Percentiles rank a stretch among this genome's conserved stretches.
Conservation (phyloP, 1,284 basidiomycete species). For the Fistulina hepatica region DNA sequence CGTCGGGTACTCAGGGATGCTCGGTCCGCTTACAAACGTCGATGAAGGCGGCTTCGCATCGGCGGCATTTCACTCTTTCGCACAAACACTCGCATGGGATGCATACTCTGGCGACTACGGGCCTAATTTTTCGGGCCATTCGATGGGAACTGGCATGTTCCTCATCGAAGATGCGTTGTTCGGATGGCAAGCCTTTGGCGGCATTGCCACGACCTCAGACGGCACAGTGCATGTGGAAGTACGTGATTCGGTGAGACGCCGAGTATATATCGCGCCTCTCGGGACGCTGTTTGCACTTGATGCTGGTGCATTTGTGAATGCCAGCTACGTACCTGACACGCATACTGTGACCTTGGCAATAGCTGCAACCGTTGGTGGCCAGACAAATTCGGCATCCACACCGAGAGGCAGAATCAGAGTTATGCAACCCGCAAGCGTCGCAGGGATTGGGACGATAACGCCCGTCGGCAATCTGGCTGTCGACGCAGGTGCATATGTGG, state of each 20-base stretch:
- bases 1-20: slow-evolving; percentile 40
- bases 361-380: slow-evolving; percentile 28
- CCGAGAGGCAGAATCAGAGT: slow-evolving; percentile 37
- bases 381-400: slow-evolving; percentile 33
- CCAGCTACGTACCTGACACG: slow-evolving; percentile 31
- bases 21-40: slow-evolving; percentile 44
- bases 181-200: slow-evolving; percentile 55
- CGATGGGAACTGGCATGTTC: slow-evolving; percentile 43
- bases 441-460: slow-evolving; percentile 30
- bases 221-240: slow-evolving; percentile 34
- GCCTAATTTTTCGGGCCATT: slow-evolving; percentile 47
- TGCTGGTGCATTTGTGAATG: slow-evolving; percentile 43
- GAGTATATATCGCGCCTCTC: slow-evolving; percentile 42
- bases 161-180: slow-evolving; percentile 45
- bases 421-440: slow-evolving; percentile 31
- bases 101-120: slow-evolving; percentile 52
- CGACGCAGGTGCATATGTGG: slow-evolving; percentile 39
- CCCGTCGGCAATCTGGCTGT: slow-evolving; percentile 27
- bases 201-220: slow-evolving; percentile 32
- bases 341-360: slow-evolving; percentile 33
- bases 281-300: slow-evolving; percentile 38
- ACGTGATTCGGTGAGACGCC: slow-evolving; percentile 37
- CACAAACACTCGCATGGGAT: slow-evolving; percentile 48
- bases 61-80: slow-evolving; percentile 50
- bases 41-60: slow-evolving; percentile 45